Percentiles rank a stretch among this genome's conserved stretches.
Conservation (phyloP, 2,329 filamentous ascomycete genomes). For the Pleomassaria siparia region DNA sequence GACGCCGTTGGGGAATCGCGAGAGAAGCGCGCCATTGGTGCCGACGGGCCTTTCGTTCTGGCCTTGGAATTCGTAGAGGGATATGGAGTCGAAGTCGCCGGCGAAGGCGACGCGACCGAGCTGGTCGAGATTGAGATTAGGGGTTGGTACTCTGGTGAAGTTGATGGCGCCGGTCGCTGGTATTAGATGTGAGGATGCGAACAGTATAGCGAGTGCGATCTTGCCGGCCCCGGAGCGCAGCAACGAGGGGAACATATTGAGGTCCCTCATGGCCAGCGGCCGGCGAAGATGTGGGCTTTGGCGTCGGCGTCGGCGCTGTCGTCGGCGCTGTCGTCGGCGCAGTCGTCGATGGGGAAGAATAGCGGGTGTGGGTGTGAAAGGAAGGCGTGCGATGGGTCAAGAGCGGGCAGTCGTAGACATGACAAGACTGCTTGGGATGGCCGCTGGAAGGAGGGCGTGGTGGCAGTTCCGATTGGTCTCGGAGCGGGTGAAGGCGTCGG, state of each 20-base stretch:
- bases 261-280: constrained; percentile 38
- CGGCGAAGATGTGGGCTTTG: constrained; percentile 23
- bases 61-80: constrained; percentile 80
- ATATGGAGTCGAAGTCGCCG: constrained; percentile 89
- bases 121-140: constrained; percentile 75
- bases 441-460: constrained; percentile 8
- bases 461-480: constrained; percentile 18
- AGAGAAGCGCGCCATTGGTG: constrained; percentile 78
- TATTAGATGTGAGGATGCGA: constrained; percentile 25
- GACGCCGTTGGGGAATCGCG: constrained; percentile 80
- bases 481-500: constrained; percentile 22
- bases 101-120: constrained; percentile 83
- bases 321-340: too few relatives aligned
- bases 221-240: constrained; percentile 41
- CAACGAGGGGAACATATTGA: constrained; percentile 40
- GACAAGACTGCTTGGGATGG: constrained; percentile 6
- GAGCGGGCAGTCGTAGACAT: constrained; percentile 21
- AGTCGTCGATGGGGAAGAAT: not conserved
- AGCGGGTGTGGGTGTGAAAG: constrained; percentile 7
- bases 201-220: constrained; percentile 38
- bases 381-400: constrained; percentile 12
- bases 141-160: constrained; percentile 64
- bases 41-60: constrained; percentile 70
- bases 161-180: constrained; percentile 39
- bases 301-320: not conserved